phyloP scores from a whole-genome alignment of 2,329 filamentous ascomycete genomes.

The Golovinomyces cichoracearum region DNA sequence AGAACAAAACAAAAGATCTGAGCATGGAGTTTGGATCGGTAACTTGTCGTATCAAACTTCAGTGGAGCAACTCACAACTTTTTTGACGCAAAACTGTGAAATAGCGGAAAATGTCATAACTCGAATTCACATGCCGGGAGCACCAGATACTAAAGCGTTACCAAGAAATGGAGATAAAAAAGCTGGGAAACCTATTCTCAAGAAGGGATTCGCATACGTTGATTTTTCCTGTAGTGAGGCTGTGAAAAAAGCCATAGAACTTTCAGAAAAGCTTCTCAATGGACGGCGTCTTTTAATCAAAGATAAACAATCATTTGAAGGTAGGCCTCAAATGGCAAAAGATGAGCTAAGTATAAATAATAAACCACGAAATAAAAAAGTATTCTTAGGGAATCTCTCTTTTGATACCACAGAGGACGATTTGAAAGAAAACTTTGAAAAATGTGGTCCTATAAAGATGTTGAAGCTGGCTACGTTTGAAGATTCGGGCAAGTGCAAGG shows the following conservation, averaged over 20 bases:
- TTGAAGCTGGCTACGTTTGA: constrained; percentile 86
- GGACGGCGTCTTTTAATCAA: constrained; percentile 78
- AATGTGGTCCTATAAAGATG: constrained; percentile 60
- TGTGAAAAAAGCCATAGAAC: constrained; percentile 49
- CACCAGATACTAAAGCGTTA: constrained; percentile 19
- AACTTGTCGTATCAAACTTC: constrained; percentile 72
- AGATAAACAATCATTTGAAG: constrained; percentile 68
- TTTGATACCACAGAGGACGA: constrained; percentile 65
- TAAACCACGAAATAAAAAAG: constrained; percentile 46
- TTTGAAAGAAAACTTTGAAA: constrained; percentile 53
- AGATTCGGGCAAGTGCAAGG: constrained; percentile 93
- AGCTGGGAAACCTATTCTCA: constrained; percentile 19
- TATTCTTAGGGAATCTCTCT: constrained; percentile 77
- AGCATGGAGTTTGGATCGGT: constrained; percentile 82
- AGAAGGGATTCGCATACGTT: constrained; percentile 90
- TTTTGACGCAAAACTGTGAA: constrained; percentile 48
- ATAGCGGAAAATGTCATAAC: constrained; percentile 51
- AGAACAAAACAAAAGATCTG: constrained; percentile 34
- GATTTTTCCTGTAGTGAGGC: constrained; percentile 48
- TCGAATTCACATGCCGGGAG: constrained; percentile 32
- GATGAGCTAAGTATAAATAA: constrained; percentile 15
- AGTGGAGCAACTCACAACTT: constrained; percentile 46
- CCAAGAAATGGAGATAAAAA: constrained; percentile 13
- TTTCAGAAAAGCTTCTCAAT: constrained; percentile 59
- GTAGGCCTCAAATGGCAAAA: constrained; percentile 45